Evolutionary conservation across 2,329 filamentous ascomycete species (phyloP), one percentile per base, ranked within the genome.

Genomic region (Pestalotiopsis sp.): DNA sequence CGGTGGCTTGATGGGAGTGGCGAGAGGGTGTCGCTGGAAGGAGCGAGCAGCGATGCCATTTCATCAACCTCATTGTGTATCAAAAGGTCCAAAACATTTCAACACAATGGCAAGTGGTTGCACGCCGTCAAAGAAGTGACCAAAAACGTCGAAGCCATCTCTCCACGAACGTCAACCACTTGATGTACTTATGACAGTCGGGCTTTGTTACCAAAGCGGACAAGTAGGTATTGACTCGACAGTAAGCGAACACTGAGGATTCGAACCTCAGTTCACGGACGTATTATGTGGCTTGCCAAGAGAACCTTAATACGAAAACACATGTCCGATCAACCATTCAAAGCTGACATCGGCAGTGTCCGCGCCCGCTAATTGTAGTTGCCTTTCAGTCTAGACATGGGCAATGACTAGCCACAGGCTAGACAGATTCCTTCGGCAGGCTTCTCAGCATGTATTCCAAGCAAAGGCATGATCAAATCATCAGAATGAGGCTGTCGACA

Each of bases 1-100:
- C 66, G 69, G 31, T 69, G 20, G 20, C 39, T 58, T 3, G 7
- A 11, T 3, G 66, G 66, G 25, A 69, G 36, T n/a, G 66, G 66
- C 14, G 17, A 49, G 13, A 67, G 27, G 17, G 39, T 62, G 66
- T 67, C 66, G 38, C 38, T 67, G 14, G 27, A 39, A 9, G 57
- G 36, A 62, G 38, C 39, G 23, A 66, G 64, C 17, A 38, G 13
- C 13, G 63, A 66, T 17, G 49, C 63, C 63, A 66, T 66, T 23
- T 56, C 23, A 27, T 57, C 41, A 17, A 27, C 52, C 17, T 36
- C 61, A 45, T 66, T 31, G 20, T 12, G 20, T 31, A 66, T 38
- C 45, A 52, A 20, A n/a, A 36, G 25, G 12, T 31, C 11, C 12
- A 38, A 52, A 52, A n/a, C 11, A 64, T 17, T 7, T 11, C n/a